Evolutionary conservation across 371 early-diverging fungal genomes (phyloP), one percentile per base, ranked within the genome.

Genomic region (Thermomucor indicae-seudaticae): DNA sequence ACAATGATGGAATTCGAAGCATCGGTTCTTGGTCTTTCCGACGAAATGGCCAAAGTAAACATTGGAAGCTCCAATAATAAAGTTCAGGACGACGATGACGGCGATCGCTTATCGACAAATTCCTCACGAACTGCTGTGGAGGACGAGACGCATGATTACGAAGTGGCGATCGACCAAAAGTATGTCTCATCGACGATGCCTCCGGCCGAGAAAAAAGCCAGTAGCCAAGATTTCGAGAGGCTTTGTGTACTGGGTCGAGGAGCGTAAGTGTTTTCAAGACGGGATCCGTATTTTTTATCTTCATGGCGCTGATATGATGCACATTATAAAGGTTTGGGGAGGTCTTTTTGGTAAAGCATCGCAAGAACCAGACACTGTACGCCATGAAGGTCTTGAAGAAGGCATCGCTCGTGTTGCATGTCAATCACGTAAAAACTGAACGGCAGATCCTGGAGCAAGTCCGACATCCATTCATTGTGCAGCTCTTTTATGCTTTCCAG

Each of bases 371-470:
- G 30, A 59, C 70, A 22, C 62, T 86, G 48, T 96, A 84, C 62
- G 96, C 96, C 2, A 94, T 96, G 95, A 96, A 96, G 64, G 91
- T 91, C 0, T 76, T 96, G 40, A 83, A 85, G 62, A 96, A 96
- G 66, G 93, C 95, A 5, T 78, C 83, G 10, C 59, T 92, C 23
- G 75, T 81, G 31, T 68, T 90, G 6, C 85, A 88, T 60, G 80
- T 76, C 20, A 85, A 86, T 57, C 82, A 88, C 56, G 85, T 87
- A 29, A 78, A 79, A 55, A 83, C 87, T 23, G 92, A 92, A 57
- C 77, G 90, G 12, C 71, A 78, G 51, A 88, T 92, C 35, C 59
- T 92, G 25, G 88, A 88, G 46, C 84, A 83, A 22, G 80, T 89
- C 8, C 75, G 74, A 1, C 89, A 92, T 55, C 93, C 96, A 2